Evolutionary conservation across 768 basidiomycete genomes (phyloP).

Genomic region (Boletales sp.): DNA sequence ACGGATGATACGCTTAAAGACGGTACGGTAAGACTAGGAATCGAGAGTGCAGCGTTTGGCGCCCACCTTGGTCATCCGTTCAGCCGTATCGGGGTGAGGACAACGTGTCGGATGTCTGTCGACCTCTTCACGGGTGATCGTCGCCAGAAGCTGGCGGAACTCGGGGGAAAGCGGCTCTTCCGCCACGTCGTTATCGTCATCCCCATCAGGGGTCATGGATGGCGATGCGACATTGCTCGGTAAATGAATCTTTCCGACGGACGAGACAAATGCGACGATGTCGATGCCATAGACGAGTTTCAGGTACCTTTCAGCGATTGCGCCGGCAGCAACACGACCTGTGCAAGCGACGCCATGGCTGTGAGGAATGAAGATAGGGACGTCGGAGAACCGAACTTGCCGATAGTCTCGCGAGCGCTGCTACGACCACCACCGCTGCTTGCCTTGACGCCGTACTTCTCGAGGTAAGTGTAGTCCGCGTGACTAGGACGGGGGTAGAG

Average conservation of each 20-base stretch:
- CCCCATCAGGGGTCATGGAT: conserved; percentile 39
- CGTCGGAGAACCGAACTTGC: conserved; percentile 36
- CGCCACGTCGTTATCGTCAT: conserved; percentile 57
- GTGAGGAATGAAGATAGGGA: conserved; percentile 3
- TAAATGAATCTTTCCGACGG: conserved; percentile 89
- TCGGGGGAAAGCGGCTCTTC: conserved; percentile 81
- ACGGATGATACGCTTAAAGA: conserved; percentile 78
- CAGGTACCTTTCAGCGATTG: conserved; percentile 96
- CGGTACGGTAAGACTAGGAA: conserved; percentile 11
- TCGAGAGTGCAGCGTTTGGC: not conserved
- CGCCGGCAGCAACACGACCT: conserved; percentile 97
- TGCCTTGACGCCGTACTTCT: conserved; percentile 97
- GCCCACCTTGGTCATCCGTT: conserved; percentile 81
- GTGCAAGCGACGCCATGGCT: conserved; percentile 4
- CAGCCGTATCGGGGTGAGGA: conserved; percentile 84
- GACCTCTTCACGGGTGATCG: conserved; percentile 81
- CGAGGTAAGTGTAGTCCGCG: conserved; percentile 96
- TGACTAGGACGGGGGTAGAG: conserved; percentile 96
- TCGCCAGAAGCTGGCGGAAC: conserved; percentile 74
- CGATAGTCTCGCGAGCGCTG: conserved; percentile 95
- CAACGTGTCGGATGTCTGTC: conserved; percentile 87
- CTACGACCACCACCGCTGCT: conserved; percentile 95
- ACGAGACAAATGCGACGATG: conserved; percentile 95
- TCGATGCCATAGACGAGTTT: conserved; percentile 84
- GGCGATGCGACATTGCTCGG: conserved; percentile 49